These are phyloP conservation scores for Cyamopsis tetragonoloba DNA, from an alignment of 306 rosid species.

Conservation along the genomic window DNA sequence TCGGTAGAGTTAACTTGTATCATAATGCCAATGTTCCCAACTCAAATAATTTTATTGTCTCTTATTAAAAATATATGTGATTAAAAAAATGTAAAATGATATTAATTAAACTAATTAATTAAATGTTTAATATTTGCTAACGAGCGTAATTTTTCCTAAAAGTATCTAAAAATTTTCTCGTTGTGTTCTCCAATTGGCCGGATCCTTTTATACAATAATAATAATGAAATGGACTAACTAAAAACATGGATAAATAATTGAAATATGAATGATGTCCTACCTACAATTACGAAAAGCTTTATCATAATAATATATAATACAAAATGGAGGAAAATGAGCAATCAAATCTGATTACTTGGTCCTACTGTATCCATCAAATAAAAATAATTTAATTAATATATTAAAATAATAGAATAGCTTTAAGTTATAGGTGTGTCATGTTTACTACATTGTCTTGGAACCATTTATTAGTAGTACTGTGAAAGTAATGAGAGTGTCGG, in stretches of 20 bases:
- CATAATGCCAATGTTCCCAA: no score
- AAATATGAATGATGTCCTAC: not conserved
- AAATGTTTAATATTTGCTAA: no score
- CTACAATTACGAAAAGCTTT: not conserved
- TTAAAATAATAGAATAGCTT: not conserved
- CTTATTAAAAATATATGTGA: no score
- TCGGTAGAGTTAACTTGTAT: no score
- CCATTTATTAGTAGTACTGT: not conserved
- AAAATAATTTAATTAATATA: not conserved
- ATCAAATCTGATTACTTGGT: constrained; percentile 23
- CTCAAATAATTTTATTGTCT: no score
- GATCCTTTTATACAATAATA: not conserved
- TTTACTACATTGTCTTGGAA: constrained; percentile 11
- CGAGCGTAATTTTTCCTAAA: not conserved
- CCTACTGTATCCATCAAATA: constrained; percentile 18
- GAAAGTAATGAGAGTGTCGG: constrained; percentile 32
- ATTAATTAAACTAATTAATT: no score
- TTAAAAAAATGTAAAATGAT: no score
- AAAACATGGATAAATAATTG: not conserved
- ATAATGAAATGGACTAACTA: not conserved
- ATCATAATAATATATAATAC: not conserved
- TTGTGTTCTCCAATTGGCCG: not conserved
- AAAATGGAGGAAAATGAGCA: not conserved
- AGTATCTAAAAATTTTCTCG: not conserved
- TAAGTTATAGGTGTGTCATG: constrained; percentile 26